Evolutionary conservation across 2,329 filamentous ascomycete genomes (phyloP).

Genomic region (Balansia obtecta): DNA sequence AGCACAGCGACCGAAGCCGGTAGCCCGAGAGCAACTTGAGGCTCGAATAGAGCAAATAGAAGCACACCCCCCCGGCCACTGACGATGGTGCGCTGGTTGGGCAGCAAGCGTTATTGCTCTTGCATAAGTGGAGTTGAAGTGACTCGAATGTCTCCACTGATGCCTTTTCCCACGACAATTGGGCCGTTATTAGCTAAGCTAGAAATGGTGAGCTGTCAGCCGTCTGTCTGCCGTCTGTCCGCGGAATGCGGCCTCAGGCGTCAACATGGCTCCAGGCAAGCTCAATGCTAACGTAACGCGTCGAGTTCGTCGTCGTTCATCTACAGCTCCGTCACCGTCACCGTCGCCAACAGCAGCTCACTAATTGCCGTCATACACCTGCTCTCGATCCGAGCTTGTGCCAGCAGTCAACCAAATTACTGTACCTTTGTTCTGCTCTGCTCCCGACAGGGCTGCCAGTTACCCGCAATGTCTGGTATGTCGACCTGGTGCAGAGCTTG

Average conservation of each 20-base stretch:
- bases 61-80: not conserved
- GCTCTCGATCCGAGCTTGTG: not conserved
- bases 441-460: constrained; percentile 11
- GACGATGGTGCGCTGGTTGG: not conserved
- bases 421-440: not conserved
- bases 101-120: constrained; percentile 3
- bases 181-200: not conserved
- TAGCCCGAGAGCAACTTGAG: not conserved
- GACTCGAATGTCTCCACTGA: constrained; percentile 2
- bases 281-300: constrained; percentile 36
- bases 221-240: no score
- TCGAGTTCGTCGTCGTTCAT: constrained; percentile 17
- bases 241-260: constrained; percentile 20
- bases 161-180: not conserved
- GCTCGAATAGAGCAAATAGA: not conserved
- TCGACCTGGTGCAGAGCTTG: constrained; percentile 4
- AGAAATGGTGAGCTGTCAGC: not conserved
- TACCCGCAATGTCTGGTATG: constrained; percentile 41
- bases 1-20: not conserved
- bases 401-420: not conserved
- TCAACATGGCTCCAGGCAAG: constrained; percentile 29
- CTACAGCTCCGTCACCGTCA: constrained; percentile 9
- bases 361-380: constrained; percentile 5
- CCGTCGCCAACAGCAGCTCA: constrained; percentile 5
- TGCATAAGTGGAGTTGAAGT: constrained; percentile 2